These are phyloP conservation scores for Tetrastigma voinierianum DNA, from an alignment of 164 flowering plant species.

Conservation along the genomic window DNA sequence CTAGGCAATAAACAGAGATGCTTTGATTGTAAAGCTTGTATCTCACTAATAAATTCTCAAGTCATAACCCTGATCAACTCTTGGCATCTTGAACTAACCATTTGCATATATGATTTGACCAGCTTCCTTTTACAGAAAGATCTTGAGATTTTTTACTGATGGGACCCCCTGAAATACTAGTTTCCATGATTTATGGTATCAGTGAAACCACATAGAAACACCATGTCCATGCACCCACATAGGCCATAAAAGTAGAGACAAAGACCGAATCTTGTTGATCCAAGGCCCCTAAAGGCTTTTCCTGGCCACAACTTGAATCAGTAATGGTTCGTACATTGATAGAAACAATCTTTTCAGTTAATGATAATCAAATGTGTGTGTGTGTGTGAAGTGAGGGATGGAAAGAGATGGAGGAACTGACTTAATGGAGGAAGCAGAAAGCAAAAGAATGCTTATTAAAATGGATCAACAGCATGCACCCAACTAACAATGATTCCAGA, in stretches of 20 bases:
- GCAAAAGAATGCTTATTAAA: slow-evolving; percentile 23
- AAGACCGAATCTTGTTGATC: not conserved
- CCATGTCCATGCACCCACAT: not conserved
- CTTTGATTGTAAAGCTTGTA: not conserved
- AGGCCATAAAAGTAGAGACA: not conserved
- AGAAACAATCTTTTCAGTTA: not conserved
- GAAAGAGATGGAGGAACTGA: not conserved
- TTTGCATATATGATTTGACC: not conserved
- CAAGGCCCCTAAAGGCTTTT: not conserved
- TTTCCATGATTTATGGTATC: not conserved
- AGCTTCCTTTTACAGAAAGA: not conserved
- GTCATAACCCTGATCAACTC: slow-evolving; percentile 2
- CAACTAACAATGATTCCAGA: slow-evolving; percentile 33
- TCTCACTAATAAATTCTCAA: slow-evolving; percentile 2
- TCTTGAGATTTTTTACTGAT: not conserved
- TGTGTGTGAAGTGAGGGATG: too few relatives aligned
- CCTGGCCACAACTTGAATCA: not conserved
- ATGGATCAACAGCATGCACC: slow-evolving; percentile 14
- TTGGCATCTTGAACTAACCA: slow-evolving; percentile 4
- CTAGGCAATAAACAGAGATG: not conserved
- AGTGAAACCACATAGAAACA: not conserved
- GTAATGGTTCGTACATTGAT: not conserved
- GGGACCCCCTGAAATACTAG: not conserved
- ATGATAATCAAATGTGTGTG: not conserved
- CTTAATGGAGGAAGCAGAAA: slow-evolving; percentile 33